These are phyloP conservation scores for Chytriomyces sp. DNA, from an alignment of 192 early-diverging fungal genomes.

Conservation along the genomic window DNA sequence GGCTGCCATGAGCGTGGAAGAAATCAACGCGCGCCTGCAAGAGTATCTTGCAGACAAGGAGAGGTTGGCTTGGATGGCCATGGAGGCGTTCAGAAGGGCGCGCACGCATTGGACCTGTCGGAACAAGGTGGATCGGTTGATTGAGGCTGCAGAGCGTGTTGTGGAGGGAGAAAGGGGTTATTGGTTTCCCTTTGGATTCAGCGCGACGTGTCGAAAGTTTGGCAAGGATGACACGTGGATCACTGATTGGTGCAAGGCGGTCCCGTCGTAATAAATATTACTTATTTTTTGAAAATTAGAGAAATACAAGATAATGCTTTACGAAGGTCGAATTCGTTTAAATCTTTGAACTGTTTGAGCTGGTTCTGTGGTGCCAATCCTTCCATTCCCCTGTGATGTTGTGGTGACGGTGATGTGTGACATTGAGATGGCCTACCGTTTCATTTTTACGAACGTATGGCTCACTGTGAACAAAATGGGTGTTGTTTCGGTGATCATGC, in stretches of 20 bases:
- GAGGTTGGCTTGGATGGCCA: conserved; percentile 16
- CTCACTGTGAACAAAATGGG: too few relatives aligned
- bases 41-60: conserved; percentile 18
- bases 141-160: conserved; percentile 12
- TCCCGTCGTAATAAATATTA: background rate
- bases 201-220: conserved; percentile 8
- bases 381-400: too few relatives aligned
- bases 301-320: too few relatives aligned
- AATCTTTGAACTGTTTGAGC: background rate
- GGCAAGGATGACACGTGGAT: background rate
- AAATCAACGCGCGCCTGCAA: conserved; percentile 16
- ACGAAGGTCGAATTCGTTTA: too few relatives aligned
- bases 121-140: conserved; percentile 23
- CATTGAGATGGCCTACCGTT: too few relatives aligned
- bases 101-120: conserved; percentile 26
- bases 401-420: too few relatives aligned
- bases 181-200: conserved; percentile 24
- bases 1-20: background rate
- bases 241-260: conserved; percentile 19
- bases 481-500: too few relatives aligned
- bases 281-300: too few relatives aligned
- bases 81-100: conserved; percentile 21
- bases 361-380: too few relatives aligned
- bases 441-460: too few relatives aligned
- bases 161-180: conserved; percentile 8